Evolutionary conservation across 257 asterid genomes (phyloP).

Genomic region (Ocimum tenuiflorum): DNA sequence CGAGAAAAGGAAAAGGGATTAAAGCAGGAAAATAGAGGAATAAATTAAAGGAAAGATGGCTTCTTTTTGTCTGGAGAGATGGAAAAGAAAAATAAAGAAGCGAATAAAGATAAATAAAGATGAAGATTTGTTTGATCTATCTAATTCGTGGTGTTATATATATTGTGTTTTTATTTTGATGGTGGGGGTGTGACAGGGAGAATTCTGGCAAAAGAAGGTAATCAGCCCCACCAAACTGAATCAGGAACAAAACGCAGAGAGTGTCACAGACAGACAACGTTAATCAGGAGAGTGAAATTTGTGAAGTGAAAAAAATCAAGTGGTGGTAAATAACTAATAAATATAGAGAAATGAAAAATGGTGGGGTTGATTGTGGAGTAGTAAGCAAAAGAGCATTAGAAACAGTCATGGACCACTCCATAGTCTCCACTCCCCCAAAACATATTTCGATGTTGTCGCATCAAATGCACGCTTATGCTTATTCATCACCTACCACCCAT

Average conservation of each 20-base stretch:
- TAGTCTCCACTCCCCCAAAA: not conserved
- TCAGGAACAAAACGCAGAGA: slow-evolving; percentile 20
- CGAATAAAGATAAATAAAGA: slow-evolving; percentile 4
- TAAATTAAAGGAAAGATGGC: slow-evolving; percentile 11
- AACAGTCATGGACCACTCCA: slow-evolving; percentile 26
- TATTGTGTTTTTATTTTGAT: not conserved
- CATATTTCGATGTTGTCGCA: slow-evolving; percentile 7
- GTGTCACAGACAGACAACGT: not conserved
- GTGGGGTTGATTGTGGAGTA: slow-evolving; percentile 18
- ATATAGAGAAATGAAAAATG: no score
- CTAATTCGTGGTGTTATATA: slow-evolving; percentile 1
- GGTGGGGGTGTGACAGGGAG: slow-evolving; percentile 13
- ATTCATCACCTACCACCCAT: not conserved
- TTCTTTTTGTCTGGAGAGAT: slow-evolving; percentile 27
- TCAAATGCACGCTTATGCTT: not conserved
- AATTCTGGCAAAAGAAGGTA: slow-evolving; percentile 60
- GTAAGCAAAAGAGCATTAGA: slow-evolving; percentile 34
- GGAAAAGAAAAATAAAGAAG: slow-evolving; percentile 4
- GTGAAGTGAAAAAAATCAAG: not conserved
- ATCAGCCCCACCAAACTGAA: slow-evolving; percentile 59
- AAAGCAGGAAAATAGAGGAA: slow-evolving; percentile 8
- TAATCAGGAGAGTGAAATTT: not conserved
- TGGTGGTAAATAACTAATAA: no score
- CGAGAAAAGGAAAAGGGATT: not conserved
- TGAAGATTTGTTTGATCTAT: slow-evolving; percentile 13